Conservation (phyloP, 345 rosid genomes). For the Pistacia vera region DNA sequence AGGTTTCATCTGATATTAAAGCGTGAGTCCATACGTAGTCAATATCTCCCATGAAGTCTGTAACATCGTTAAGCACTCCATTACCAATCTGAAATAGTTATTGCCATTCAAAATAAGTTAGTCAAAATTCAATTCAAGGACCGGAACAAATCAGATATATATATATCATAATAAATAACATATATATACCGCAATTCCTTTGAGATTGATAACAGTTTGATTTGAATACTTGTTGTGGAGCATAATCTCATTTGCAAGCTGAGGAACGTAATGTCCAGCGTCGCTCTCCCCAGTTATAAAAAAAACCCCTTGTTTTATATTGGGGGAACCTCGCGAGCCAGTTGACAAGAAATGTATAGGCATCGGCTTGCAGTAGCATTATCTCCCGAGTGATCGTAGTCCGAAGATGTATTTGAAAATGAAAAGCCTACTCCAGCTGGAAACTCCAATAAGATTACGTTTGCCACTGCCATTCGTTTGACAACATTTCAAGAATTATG, state of each 20-base stretch:
- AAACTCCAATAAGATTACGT: slow-evolving; percentile 22
- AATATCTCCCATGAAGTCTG: slow-evolving; percentile 23
- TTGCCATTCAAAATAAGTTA: neutral
- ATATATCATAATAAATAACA: too few species aligned
- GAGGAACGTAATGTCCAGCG: slow-evolving; percentile 35
- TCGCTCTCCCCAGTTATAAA: slow-evolving; percentile 45
- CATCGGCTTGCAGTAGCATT: slow-evolving; percentile 27
- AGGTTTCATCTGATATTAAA: slow-evolving; percentile 45
- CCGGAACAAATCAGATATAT: too few species aligned
- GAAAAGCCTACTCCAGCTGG: slow-evolving; percentile 23
- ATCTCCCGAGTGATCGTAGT: slow-evolving; percentile 16
- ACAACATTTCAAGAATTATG: neutral
- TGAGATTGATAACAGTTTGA: slow-evolving; percentile 28
- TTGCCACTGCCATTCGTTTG: slow-evolving; percentile 15
- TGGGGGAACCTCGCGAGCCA: slow-evolving; percentile 42
- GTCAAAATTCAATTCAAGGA: too few species aligned
- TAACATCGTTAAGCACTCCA: slow-evolving; percentile 36
- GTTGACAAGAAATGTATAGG: slow-evolving; percentile 36
- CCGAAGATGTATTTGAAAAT: slow-evolving; percentile 17
- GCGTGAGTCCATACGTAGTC: slow-evolving; percentile 52
- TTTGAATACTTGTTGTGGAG: slow-evolving; percentile 23
- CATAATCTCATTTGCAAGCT: slow-evolving; percentile 35
- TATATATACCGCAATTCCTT: slow-evolving; percentile 25
- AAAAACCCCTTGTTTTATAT: slow-evolving; percentile 33
- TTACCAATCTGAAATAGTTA: slow-evolving; percentile 40